A percentile compares a stretch with the other conserved stretches of the same genome.
Evolutionary conservation across 2,329 filamentous ascomycete genomes (phyloP).

Genomic region (Chalaropsis ovoidea): DNA sequence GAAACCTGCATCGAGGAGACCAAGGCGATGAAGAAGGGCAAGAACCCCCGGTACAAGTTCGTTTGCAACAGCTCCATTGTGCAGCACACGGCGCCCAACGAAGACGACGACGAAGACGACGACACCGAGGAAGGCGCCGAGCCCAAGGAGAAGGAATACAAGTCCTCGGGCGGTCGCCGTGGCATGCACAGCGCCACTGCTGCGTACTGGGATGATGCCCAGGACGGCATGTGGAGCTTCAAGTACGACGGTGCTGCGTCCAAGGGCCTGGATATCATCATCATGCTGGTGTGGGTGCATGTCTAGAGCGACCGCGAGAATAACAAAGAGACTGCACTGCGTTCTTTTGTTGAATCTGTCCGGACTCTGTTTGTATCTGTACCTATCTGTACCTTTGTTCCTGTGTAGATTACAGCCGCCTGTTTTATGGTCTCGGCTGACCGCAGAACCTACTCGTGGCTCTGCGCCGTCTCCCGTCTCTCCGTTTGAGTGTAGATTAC

Average conservation of each 20-base stretch:
- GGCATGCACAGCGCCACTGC: slow-evolving; percentile 84
- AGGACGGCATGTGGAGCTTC: slow-evolving; percentile 81
- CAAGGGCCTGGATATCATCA: slow-evolving; percentile 59
- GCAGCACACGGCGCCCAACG: slow-evolving; percentile 70
- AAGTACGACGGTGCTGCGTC: slow-evolving; percentile 64
- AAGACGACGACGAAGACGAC: slow-evolving; percentile 42
- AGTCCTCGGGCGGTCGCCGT: slow-evolving; percentile 67
- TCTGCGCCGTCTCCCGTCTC: not conserved
- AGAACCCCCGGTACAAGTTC: slow-evolving; percentile 69
- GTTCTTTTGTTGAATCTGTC: slow-evolving; percentile 5
- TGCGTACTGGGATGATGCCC: slow-evolving; percentile 84
- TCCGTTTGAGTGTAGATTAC: not conserved
- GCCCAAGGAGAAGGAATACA: slow-evolving; percentile 50
- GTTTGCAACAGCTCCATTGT: slow-evolving; percentile 97
- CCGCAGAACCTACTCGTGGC: not conserved
- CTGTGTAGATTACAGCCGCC: not conserved
- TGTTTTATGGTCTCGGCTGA: not conserved
- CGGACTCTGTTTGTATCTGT: not conserved
- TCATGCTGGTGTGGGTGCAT: slow-evolving; percentile 70
- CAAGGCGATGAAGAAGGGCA: slow-evolving; percentile 33
- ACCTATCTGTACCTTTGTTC: not conserved
- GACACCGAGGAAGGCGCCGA: slow-evolving; percentile 43
- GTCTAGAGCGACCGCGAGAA: slow-evolving; percentile 37
- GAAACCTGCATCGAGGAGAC: slow-evolving; percentile 68
- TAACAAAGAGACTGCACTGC: slow-evolving; percentile 5